Base-by-base conservation (phyloP, 2,329 filamentous ascomycete species). In the Periconia macrospinosa region DNA sequence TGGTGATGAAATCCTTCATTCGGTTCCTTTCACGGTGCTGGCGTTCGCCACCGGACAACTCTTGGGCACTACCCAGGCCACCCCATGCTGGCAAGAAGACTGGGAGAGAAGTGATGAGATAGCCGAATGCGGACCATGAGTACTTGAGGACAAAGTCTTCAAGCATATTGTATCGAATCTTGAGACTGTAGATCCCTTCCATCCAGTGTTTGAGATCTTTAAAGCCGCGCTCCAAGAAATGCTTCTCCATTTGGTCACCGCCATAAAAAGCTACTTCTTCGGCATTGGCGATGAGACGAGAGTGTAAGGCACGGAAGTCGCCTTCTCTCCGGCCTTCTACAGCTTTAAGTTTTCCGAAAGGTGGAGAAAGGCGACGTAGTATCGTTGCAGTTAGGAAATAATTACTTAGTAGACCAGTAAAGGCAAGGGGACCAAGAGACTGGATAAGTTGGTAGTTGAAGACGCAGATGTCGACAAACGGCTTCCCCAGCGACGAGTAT, bases 1-100 rank as follows among this genome's bases (percentile, higher is more conserved):
- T 99, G 13, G 94, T 99, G 75, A 99, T 97, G 76, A 99, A 99
- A 33, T 96, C 91, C 77, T 95, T 94, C 91, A 97, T 99, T 41
- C 95, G 90, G 52, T 88, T 86, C 45, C 90, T 85, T 73, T 96
- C 91, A 27, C 89, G 84, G 27, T 84, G 82, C 27, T 80, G 80
- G 57, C 78, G 82, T 52, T 75, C 71, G 17, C 77, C 77, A 2
- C 61, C 61, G 23, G 81, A 75, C 27, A 90, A 79, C 74, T 96
- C 90, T 50, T 86, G 77, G 15, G 83, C 82, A 40, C 89, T 90
- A 44, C 88, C 91, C 33, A 93, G 76, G 30, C 94, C 93, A 51
- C 92, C 92, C 91, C 94, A 96, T 1, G 91, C 90, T 0, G 94
- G 94, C 17, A 99, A 81, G 76, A 97, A 99, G 45, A 97, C 88